Conservation (phyloP, 257 asterid genomes). For the Lavandula angustifolia region DNA sequence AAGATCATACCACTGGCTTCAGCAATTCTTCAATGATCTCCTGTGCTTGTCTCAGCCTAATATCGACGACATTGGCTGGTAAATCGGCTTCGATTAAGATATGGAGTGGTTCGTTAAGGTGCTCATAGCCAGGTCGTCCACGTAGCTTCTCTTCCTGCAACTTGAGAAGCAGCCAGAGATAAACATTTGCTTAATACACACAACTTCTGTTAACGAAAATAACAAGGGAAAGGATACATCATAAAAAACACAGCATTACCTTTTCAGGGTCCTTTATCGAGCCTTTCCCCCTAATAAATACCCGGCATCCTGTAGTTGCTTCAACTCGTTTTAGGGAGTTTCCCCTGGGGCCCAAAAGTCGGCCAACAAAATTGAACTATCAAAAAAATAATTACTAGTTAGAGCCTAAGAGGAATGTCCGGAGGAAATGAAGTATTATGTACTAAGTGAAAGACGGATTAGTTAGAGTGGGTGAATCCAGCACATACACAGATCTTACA, state of each 20-base stretch:
- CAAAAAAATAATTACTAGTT: slow-evolving; percentile 22
- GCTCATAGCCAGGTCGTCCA: slow-evolving; percentile 92
- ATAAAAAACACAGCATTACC: slow-evolving; percentile 44
- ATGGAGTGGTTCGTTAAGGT: slow-evolving; percentile 84
- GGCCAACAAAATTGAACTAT: slow-evolving; percentile 95
- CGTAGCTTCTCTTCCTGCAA: slow-evolving; percentile 81
- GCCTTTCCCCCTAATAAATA: slow-evolving; percentile 92
- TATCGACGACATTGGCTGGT: slow-evolving; percentile 73
- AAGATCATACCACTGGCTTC: slow-evolving; percentile 81
- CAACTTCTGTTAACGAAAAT: background rate
- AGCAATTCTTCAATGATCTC: slow-evolving; percentile 83
- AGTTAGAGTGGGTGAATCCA: background rate
- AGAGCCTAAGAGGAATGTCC: background rate
- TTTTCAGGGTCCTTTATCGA: slow-evolving; percentile 97
- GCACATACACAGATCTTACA: slow-evolving; percentile 45
- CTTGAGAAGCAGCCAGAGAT: slow-evolving; percentile 21
- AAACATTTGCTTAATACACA: background rate
- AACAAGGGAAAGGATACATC: background rate
- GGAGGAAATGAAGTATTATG: too few relatives aligned
- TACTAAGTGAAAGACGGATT: background rate
- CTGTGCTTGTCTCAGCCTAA: slow-evolving; percentile 81
- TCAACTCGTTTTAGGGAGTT: slow-evolving; percentile 96
- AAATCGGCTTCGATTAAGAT: slow-evolving; percentile 89
- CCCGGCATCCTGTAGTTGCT: slow-evolving; percentile 96
- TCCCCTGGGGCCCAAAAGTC: slow-evolving; percentile 98